Conservation (phyloP, 176 grass and related monocot genomes). For the Echinochloa phyllopogon region DNA sequence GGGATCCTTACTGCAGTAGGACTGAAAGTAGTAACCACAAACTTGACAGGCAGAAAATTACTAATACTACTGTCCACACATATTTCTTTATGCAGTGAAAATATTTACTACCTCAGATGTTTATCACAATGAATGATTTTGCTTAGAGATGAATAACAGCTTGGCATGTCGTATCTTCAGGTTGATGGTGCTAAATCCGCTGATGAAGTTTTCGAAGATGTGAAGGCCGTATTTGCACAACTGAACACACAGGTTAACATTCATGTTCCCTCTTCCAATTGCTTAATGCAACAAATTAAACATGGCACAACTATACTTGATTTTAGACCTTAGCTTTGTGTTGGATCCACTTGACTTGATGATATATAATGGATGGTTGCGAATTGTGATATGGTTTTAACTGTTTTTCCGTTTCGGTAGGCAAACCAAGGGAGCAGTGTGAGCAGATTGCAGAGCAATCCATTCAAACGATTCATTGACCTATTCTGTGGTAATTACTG, state of each 20-base stretch:
- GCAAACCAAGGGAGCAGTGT: conserved; percentile 2
- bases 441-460: conserved; percentile 23
- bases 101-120: not conserved
- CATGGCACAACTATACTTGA: not conserved
- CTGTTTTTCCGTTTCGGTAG: not conserved
- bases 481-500: conserved; percentile 38
- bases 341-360: not conserved
- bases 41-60: no score
- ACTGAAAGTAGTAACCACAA: no score
- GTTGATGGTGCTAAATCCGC: conserved; percentile 53
- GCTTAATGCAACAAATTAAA: not conserved
- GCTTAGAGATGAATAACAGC: not conserved
- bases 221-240: conserved; percentile 53
- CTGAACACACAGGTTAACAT: conserved; percentile 42
- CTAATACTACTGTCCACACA: not conserved
- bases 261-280: not conserved
- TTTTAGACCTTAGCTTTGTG: not conserved
- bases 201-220: conserved; percentile 62
- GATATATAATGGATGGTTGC: not conserved
- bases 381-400: not conserved
- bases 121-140: not conserved
- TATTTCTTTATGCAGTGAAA: not conserved
- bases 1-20: not conserved
- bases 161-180: conserved; percentile 15
- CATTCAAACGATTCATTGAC: conserved; percentile 37